These are phyloP conservation scores for Nepenthes gracilis DNA, from an alignment of 148 eudicot species.

Conservation along the genomic window DNA sequence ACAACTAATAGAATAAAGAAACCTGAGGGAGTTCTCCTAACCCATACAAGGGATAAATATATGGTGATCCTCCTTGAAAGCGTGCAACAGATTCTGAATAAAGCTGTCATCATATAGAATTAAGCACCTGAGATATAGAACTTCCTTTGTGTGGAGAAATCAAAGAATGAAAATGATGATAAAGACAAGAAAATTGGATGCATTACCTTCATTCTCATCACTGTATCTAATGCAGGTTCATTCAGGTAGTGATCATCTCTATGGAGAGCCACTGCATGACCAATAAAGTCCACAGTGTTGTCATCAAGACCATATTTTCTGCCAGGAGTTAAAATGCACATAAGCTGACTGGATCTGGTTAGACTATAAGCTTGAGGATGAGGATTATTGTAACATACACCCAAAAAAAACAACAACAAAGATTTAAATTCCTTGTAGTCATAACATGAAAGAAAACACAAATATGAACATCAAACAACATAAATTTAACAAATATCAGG, in stretches of 20 bases:
- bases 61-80: conserved; percentile 95
- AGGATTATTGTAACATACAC: neutral
- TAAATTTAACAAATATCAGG: no score
- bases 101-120: conserved; percentile 29
- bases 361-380: neutral
- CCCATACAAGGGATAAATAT: conserved; percentile 91
- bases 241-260: conserved; percentile 77
- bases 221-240: conserved; percentile 90
- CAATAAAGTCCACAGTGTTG: conserved; percentile 86
- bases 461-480: no score
- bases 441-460: no score
- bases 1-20: conserved; percentile 14
- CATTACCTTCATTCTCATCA: conserved; percentile 87
- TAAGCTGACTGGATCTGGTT: neutral
- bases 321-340: conserved; percentile 10
- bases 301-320: conserved; percentile 95
- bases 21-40: conserved; percentile 99
- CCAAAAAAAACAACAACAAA: neutral
- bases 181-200: conserved; percentile 2
- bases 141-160: neutral
- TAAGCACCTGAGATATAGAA: conserved; percentile 2
- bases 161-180: neutral
- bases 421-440: neutral
- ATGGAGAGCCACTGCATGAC: conserved; percentile 91
- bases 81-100: conserved; percentile 92